Conservation (phyloP, 768 basidiomycete species). For the Baorangia bicolor region DNA sequence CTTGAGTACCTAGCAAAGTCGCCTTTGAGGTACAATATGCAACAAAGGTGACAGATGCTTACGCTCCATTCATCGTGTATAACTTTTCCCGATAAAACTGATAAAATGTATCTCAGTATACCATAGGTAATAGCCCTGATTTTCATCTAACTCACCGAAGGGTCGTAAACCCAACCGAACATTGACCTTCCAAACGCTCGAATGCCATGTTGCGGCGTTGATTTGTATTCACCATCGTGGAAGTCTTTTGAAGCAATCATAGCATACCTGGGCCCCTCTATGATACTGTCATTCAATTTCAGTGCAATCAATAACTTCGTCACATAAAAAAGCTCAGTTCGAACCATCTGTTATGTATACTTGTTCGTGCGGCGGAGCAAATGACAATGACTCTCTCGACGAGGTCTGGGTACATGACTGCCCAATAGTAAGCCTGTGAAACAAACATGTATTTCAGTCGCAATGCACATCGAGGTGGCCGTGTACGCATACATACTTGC, state of each 20-base stretch:
- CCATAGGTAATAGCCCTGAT: background rate
- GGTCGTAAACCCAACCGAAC: constrained; percentile 54
- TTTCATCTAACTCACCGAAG: background rate
- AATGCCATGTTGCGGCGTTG: constrained; percentile 42
- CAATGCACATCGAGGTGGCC: constrained; percentile 28
- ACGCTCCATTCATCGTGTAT: background rate
- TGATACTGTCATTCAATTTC: constrained; percentile 17
- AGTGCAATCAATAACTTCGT: background rate
- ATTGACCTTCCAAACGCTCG: constrained; percentile 54
- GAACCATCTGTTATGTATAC: background rate
- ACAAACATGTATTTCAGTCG: constrained; percentile 46
- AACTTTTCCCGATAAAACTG: background rate
- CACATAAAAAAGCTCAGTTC: background rate
- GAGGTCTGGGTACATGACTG: constrained; percentile 49
- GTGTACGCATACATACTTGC: background rate
- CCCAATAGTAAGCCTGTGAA: constrained; percentile 54
- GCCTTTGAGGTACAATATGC: background rate
- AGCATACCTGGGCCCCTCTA: constrained; percentile 47
- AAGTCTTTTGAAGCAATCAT: constrained; percentile 53
- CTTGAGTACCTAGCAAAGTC: background rate
- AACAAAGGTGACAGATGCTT: background rate
- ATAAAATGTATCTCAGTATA: background rate
- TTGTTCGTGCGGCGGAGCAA: constrained; percentile 34
- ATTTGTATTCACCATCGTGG: constrained; percentile 20
- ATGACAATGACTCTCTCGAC: constrained; percentile 38